phyloP scores from a whole-genome alignment of 352 stramenopile genomes.

The Albugo candida region DNA sequence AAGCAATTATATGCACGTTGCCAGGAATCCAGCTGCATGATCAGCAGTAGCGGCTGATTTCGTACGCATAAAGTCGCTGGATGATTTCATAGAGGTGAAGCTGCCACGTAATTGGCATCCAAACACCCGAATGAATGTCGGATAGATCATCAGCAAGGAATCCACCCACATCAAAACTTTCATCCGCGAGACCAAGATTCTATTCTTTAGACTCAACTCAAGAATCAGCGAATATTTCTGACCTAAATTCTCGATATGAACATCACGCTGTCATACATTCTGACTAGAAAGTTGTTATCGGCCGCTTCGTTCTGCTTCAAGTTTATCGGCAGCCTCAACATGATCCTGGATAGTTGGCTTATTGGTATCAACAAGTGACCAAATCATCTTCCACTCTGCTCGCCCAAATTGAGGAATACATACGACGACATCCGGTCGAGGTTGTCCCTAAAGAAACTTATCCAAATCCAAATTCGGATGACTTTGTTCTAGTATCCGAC shows the following conservation, averaged over 20 bases:
- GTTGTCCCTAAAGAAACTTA: slow-evolving; percentile 44
- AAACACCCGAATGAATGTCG: slow-evolving; percentile 20
- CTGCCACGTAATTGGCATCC: slow-evolving; percentile 71
- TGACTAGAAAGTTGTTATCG: slow-evolving; percentile 25
- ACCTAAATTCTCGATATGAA: slow-evolving; percentile 20
- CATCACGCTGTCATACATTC: not conserved
- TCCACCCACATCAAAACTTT: slow-evolving; percentile 3
- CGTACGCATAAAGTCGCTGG: slow-evolving; percentile 83
- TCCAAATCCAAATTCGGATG: slow-evolving; percentile 55
- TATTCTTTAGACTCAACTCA: slow-evolving; percentile 48
- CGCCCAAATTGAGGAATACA: slow-evolving; percentile 89
- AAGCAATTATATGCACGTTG: slow-evolving; percentile 94
- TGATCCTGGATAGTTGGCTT: slow-evolving; percentile 74
- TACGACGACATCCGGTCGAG: slow-evolving; percentile 44
- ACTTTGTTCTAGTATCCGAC: slow-evolving; percentile 80
- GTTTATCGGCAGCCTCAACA: slow-evolving; percentile 57
- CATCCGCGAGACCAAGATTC: slow-evolving; percentile 73
- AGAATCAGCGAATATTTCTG: slow-evolving; percentile 46
- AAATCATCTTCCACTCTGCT: slow-evolving; percentile 87
- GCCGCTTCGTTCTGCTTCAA: slow-evolving; percentile 45
- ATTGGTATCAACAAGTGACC: slow-evolving; percentile 93
- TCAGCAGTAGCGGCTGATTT: slow-evolving; percentile 95
- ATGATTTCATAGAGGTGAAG: slow-evolving; percentile 75
- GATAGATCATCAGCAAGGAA: slow-evolving; percentile 33
- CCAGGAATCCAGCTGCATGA: slow-evolving; percentile 87